Base-by-base conservation (phyloP, 2,329 filamentous ascomycete species). In the Plectosphaerella cucumerina region DNA sequence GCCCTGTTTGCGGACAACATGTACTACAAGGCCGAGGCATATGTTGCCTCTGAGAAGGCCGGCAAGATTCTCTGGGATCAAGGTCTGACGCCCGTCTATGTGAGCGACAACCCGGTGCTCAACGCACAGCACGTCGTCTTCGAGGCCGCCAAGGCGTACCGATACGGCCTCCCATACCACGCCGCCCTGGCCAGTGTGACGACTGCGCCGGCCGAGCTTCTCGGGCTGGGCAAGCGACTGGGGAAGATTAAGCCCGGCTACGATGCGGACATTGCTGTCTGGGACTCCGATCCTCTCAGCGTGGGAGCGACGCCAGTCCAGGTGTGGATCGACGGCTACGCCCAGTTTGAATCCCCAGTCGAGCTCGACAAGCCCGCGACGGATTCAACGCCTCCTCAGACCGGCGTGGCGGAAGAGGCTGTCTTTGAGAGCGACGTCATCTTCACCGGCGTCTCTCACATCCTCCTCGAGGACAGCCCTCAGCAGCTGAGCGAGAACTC, bases 1-100 rank as follows among this genome's bases (percentile, higher is more conserved):
- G 85, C 80, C n/a, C 69, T 87, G 4, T 89, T 89, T 58, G 84
- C 85, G 10, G 84, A 88, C 60, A 86, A 84, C 62, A 87, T 87
- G 81, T 86, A 80, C 63, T 89, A 87, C 74, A 87, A 89, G 66
- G 73, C 78, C 1, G 86, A 89, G 66, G 71, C 84, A 0, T 86
- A 85, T 57, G 70, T 80, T 5, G 85, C 77, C 1, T 86, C 82
- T 11, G 82, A 87, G 62, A 80, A 80, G 53, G 84, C 85, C 2
- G 85, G 84, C 22, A 87, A 86, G 61, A 74, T 82, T 4, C 73
- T 89, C 0, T 82, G 82, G 57, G 84, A 87, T 20, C 75, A 80
- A 50, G 84, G 81, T 22, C 71, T 89, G 31, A 86, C 83, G 0
- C 76, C 83, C 1, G 78, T 86, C 20, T 87, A 86, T 56, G 84